These are phyloP conservation scores for Kazachstania bromeliacearum DNA, from an alignment of 805 yeast species.

Conservation along the genomic window DNA sequence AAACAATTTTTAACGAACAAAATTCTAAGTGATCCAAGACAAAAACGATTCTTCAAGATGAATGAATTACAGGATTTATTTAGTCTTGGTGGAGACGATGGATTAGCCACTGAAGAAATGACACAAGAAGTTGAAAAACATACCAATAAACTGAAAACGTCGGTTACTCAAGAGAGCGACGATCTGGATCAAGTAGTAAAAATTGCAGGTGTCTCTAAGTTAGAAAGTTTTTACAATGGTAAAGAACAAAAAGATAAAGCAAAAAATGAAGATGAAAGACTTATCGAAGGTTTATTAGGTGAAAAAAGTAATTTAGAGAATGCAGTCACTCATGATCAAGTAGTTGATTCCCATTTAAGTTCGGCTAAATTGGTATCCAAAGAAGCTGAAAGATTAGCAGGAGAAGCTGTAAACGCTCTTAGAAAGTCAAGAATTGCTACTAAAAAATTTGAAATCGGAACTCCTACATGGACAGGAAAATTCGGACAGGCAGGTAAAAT, in stretches of 20 bases:
- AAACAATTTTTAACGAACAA: conserved; percentile 90
- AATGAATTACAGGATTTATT: conserved; percentile 87
- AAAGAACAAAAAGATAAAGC: conserved; percentile 33
- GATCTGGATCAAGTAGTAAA: conserved; percentile 57
- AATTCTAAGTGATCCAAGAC: conserved; percentile 91
- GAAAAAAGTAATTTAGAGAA: conserved; percentile 57
- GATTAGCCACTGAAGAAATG: conserved; percentile 27
- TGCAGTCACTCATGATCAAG: conserved; percentile 68
- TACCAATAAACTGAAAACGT: conserved; percentile 33
- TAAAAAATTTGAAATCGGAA: conserved; percentile 46
- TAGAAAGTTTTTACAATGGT: conserved; percentile 54
- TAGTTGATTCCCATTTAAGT: conserved; percentile 41
- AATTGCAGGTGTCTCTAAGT: conserved; percentile 62
- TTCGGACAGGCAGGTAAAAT: conserved; percentile 75
- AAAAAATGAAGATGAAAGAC: conserved; percentile 46
- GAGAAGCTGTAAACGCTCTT: conserved; percentile 45
- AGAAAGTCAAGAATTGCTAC: conserved; percentile 42
- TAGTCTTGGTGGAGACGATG: conserved; percentile 62
- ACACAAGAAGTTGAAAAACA: conserved; percentile 52
- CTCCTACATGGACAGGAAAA: conserved; percentile 94
- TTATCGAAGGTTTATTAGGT: conserved; percentile 70
- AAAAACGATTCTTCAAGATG: conserved; percentile 83
- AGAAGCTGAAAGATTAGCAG: conserved; percentile 52
- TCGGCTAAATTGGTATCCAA: conserved; percentile 36
- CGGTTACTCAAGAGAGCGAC: conserved; percentile 41